Base-by-base conservation (phyloP, 495 filamentous ascomycete species). In the Podospora conica region DNA sequence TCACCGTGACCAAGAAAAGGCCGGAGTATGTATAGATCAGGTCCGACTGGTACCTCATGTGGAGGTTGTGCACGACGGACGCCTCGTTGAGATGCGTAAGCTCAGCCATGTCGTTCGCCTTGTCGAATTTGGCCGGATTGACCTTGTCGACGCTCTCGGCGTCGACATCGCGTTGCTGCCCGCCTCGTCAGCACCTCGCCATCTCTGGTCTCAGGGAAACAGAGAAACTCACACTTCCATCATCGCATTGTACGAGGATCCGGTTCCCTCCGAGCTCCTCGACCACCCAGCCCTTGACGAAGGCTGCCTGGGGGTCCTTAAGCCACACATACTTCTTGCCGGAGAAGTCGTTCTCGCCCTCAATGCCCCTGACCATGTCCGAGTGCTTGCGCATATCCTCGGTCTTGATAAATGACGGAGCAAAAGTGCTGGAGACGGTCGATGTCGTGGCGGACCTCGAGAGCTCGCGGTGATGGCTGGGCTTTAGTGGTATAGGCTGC, bases 321-420 rank as follows among this genome's bases (percentile, higher is more conserved):
- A 98, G 79, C 96, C 96, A 99, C 63, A 99, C 93, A 83, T 97
- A 98, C 81, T 95, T 86, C 76, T 93, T 96, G n/a, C 96, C 96
- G 0, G 95, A 98, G 76, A 99, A 97, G 82, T 98, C 96, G 78
- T 95, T 96, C 73, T 96, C 93, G 57, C 92, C 93, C 75, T 97
- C 93, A 60, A 95, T 88, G 7, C 90, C 89, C 20, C 86, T 84
- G 21, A 94, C 87, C 33, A 84, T 76, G 68, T 96, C 91, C 21
- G 84, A 77, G 20, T 80, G 85, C 40, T 85, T 83, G 64, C 87
- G 81, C 70, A 89, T 75, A 62, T 91, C 89, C 66, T 94, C 91
- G 1, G 87, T 83, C 72, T 93, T 96, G 76, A 99, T 97, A 74
- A 98, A 98, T 18, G 89, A 88, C 5, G 96, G 95, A 48, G 96